Evolutionary conservation across 148 eudicot genomes (phyloP).

Genomic region (Rhododendron griersonianum): DNA sequence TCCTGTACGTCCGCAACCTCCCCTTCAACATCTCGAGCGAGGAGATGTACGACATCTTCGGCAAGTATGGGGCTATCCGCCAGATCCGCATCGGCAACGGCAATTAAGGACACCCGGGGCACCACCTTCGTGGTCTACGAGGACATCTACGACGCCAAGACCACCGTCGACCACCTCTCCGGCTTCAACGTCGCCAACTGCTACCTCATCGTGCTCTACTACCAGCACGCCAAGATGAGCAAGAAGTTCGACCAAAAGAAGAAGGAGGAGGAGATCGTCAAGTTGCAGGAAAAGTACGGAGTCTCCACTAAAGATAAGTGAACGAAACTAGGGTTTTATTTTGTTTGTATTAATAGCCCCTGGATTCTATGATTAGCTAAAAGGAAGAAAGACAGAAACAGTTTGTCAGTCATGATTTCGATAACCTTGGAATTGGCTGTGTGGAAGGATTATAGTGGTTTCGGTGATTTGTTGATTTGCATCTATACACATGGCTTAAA

Average conservation of each 20-base stretch:
- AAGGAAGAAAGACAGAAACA: background rate
- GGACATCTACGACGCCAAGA: slow-evolving; percentile 82
- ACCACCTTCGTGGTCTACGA: slow-evolving; percentile 78
- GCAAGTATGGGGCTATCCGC: slow-evolving; percentile 76
- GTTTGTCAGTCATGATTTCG: background rate
- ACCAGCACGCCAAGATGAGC: slow-evolving; percentile 79
- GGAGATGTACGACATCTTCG: slow-evolving; percentile 88
- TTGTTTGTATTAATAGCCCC: background rate
- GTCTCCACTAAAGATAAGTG: slow-evolving; percentile 46
- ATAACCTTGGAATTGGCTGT: background rate
- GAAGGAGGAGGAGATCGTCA: slow-evolving; percentile 64
- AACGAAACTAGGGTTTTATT: background rate
- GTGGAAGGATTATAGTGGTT: background rate
- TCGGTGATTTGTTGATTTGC: background rate
- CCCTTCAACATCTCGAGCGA: slow-evolving; percentile 84
- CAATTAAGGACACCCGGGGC: slow-evolving; percentile 61
- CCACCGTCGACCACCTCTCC: slow-evolving; percentile 70
- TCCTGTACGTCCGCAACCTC: slow-evolving; percentile 54
- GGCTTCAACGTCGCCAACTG: slow-evolving; percentile 82
- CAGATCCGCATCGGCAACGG: slow-evolving; percentile 65
- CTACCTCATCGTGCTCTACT: slow-evolving; percentile 64
- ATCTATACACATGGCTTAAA: background rate
- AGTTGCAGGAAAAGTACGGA: slow-evolving; percentile 79
- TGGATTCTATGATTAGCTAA: background rate
- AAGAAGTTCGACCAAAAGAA: slow-evolving; percentile 76